Conservation (phyloP, 2,329 filamentous ascomycete species). For the Venturia nashicola region DNA sequence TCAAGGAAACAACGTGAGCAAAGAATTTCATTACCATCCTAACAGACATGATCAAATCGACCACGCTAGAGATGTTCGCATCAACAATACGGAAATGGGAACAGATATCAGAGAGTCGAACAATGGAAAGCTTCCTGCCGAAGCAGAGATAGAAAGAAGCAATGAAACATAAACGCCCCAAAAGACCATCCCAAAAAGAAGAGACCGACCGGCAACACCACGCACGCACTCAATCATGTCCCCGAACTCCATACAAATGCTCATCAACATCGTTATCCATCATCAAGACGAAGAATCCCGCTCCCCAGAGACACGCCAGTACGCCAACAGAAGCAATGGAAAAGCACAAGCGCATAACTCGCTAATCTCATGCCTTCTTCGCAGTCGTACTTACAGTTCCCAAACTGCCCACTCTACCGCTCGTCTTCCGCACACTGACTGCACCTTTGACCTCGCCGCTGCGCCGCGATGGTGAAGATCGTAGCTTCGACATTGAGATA, state of each 20-base stretch:
- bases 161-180: background rate
- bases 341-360: background rate
- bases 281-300: background rate
- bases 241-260: background rate
- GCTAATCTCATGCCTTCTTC: background rate
- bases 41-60: background rate
- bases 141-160: background rate
- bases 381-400: conserved; percentile 16
- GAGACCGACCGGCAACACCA: background rate
- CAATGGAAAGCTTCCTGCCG: background rate
- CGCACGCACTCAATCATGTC: background rate
- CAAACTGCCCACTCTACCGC: conserved; percentile 36
- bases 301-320: background rate
- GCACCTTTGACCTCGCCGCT: conserved; percentile 16
- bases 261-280: conserved; percentile 3
- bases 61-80: background rate
- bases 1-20: too few species aligned
- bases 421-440: conserved; percentile 35
- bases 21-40: background rate
- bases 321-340: background rate
- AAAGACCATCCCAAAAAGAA: background rate
- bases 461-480: conserved; percentile 31
- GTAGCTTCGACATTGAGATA: conserved; percentile 30
- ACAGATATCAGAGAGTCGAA: background rate
- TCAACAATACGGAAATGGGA: background rate